Conservation (phyloP, 2,329 filamentous ascomycete genomes). For the Ilyonectria robusta region DNA sequence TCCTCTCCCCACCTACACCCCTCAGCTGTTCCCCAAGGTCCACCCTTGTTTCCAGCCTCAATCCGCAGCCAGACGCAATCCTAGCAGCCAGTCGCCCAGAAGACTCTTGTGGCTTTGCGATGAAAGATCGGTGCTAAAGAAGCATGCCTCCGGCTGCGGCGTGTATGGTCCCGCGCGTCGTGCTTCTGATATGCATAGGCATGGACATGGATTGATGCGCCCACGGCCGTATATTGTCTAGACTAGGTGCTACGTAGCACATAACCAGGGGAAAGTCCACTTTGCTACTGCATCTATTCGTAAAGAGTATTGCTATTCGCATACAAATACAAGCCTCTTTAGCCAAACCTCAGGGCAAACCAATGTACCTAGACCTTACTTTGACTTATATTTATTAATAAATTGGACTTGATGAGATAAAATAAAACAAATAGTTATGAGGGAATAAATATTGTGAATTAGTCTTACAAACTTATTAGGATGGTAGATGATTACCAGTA, state of each 20-base stretch:
- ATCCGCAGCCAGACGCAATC: slow-evolving; percentile 4
- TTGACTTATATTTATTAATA: no score
- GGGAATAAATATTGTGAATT: no score
- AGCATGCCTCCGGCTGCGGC: slow-evolving; percentile 11
- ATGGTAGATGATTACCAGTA: no score
- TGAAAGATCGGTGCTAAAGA: slow-evolving; percentile 20
- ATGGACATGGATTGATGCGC: slow-evolving; percentile 4
- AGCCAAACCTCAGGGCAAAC: no score
- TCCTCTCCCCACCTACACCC: background rate
- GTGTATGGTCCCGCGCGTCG: background rate
- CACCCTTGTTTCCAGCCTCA: slow-evolving; percentile 15
- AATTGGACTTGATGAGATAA: no score
- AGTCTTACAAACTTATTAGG: no score
- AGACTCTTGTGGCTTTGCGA: background rate
- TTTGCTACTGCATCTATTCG: background rate
- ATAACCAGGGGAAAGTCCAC: slow-evolving; percentile 1
- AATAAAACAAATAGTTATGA: no score
- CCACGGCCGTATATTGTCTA: background rate
- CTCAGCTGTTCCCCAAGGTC: slow-evolving; percentile 9
- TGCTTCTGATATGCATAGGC: background rate
- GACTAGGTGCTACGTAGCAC: background rate
- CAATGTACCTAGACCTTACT: no score
- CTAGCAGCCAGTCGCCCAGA: slow-evolving; percentile 6
- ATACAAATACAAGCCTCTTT: no score
- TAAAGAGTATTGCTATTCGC: background rate